Evolutionary conservation across 2,329 filamentous ascomycete species (phyloP).

Genomic region (Dendrostoma leiphaemia): DNA sequence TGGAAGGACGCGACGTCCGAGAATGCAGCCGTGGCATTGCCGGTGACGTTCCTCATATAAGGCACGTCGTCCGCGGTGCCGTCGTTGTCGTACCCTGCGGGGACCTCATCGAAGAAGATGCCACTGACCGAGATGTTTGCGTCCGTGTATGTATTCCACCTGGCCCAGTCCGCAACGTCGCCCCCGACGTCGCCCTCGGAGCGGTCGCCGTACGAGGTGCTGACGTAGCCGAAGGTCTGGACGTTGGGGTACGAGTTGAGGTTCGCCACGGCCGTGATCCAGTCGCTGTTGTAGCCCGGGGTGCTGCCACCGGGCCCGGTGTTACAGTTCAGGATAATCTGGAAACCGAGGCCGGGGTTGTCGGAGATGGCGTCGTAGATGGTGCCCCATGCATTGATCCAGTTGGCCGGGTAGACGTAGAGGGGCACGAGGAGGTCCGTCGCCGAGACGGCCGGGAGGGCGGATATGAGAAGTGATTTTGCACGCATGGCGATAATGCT

Average conservation of each 20-base stretch:
- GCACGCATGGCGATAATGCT: background rate
- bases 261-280: background rate
- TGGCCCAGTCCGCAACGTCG: slow-evolving; percentile 10
- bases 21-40: background rate
- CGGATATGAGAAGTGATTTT: background rate
- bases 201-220: background rate
- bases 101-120: slow-evolving; percentile 20
- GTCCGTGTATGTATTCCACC: slow-evolving; percentile 3
- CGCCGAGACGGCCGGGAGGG: background rate
- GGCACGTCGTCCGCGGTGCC: slow-evolving; percentile 1
- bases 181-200: background rate
- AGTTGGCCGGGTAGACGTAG: slow-evolving; percentile 4
- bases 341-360: slow-evolving; percentile 6
- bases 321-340: slow-evolving; percentile 14
- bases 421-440: slow-evolving; percentile 7
- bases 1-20: background rate
- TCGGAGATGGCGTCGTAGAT: slow-evolving; percentile 3
- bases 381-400: background rate
- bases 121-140: slow-evolving; percentile 12
- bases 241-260: slow-evolving; percentile 7
- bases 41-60: slow-evolving; percentile 1
- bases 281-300: slow-evolving; percentile 10
- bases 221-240: slow-evolving; percentile 12
- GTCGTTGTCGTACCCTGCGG: slow-evolving; percentile 5
- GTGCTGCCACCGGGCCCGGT: slow-evolving; percentile 7